Base-by-base conservation (phyloP, 768 basidiomycete genomes). In the Termitomyces sp. region DNA sequence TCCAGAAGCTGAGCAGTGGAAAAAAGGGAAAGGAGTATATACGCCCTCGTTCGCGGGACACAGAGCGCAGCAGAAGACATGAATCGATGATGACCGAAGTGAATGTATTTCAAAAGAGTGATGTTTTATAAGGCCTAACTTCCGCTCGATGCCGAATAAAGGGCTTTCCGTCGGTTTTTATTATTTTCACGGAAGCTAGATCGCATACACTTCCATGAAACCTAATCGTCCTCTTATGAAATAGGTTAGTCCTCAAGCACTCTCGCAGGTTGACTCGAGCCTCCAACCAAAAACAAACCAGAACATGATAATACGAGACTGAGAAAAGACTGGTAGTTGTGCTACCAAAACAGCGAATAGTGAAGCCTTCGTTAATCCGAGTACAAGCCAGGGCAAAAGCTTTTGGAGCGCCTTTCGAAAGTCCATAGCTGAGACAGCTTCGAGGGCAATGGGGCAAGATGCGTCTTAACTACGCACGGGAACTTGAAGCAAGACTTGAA, bases 1-100 rank as follows among this genome's bases (percentile, higher is more conserved):
- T 79, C 79, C 58, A 77, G 58, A 50, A 74, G 69, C 50, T 74
- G 72, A 7, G 74, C 69, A 18, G 67, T 65, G 34, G 72, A 76
- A 46, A 78, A 72, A 14, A 73, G 50, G 7, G 59, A 44, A 6
- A 79, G 57, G 20, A 63, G 57, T 10, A 26, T 10, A 20, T 51
- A 51, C 3, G 36, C 50, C 8, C 36, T 39, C 12, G 18, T n/a
- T 27, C 36, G 50, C 6, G 50, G 39, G 36, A 39, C 36, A 36
- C 36, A 12, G 36, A n/a, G 36, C 26, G 12, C 18, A 37, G 36
- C 18, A 37, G 50, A 51, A 9, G 36, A 51, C 50, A 51, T 51
- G 2, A 26, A 32, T 5, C 1, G 8, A 24, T 16, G 24, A 41
- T 32, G 1, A 24, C 13, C 20, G 20, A 16, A 24, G 20, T 16